Evolutionary conservation across 164 flowering plant species (phyloP), one percentile per base, ranked within the genome.

Genomic region (Magnolia sinica): DNA sequence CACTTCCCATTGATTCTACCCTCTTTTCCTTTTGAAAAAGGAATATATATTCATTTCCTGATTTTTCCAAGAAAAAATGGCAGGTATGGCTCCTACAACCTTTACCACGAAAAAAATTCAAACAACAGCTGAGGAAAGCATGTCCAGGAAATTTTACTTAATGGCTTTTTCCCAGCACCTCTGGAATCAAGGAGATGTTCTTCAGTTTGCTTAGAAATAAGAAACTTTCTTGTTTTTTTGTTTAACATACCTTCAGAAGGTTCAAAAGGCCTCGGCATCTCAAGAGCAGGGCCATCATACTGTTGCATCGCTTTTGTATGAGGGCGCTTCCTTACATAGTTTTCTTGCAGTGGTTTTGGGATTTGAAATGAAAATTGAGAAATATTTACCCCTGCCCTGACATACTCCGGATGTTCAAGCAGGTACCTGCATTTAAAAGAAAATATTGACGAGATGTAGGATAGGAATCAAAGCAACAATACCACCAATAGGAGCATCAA

Each of bases 301-400:
- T 77, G 63, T 61, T 74, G 78, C 13, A 20, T 27, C 37, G 16
- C 9, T 31, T 55, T 27, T 55, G 88, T 67, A n/a, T 20, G 22
- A 68, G 88, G 84, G 67, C 93, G 92, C 85, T 93, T 95, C 63
- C 91, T 85, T 9, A 91, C 95, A 86, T 92, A 93, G 82, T 90
- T 81, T 67, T 92, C 91, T 72, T 90, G 93, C 77, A 93, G 77
- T 59, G 98, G 98, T 84, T 76, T 90, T 8, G 97, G 97, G 24
- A 81, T 91, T 86, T 87, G 96, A 80, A 91, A 95, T 64, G 98
- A 91, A 83, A 95, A 92, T 73, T 84, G 87, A n/a, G 92, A 79
- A 76, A 85, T 71, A 19, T 78, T 86, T 22, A 90, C 87, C 13
- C 91, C 93, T 59, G 85, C 87, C 64, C n/a, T 70, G 2, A 73